Evolutionary conservation across 1,139 yeast genomes (phyloP), one percentile per base, ranked within the genome.

Genomic region (Candida smagusa): DNA sequence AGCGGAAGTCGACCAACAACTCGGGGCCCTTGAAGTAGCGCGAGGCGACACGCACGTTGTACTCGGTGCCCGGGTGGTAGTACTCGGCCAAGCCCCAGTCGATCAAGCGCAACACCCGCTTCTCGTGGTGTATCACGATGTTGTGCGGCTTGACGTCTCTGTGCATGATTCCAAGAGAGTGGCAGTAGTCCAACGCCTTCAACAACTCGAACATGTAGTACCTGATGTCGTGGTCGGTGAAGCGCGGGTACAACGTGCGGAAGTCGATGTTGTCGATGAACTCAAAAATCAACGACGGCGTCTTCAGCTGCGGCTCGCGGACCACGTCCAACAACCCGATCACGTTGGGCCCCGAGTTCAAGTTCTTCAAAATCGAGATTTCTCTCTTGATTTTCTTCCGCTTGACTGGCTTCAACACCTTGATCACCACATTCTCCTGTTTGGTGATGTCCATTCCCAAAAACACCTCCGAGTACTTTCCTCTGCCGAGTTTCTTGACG

Each of bases 71-170:
- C 6, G 89, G 85, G 58, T 94, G 98, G 60, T 94, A 94, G 57
- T 90, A 92, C 61, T 94, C 99, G 3, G 98, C 98, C 42, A 94
- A 72, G 8, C 99, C 99, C 98, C 98, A 94, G 68, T 94, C 99
- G 49, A 94, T 94, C 47, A 94, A 75, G 47, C 97, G 77, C 49
- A 94, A 68, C 43, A 68, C 69, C 52, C 78, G 77, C 48, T 73
- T 72, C 38, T 79, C 79, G 49, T 92, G 97, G 60, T 94, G 98
- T 55, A 94, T 94, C 97, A 94, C 92, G 34, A 94, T 94, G 57
- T 94, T 94, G 59, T 94, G 97, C 22, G 98, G 98, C 62, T 94
- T 94, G 45, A 94, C 98, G 63, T 94, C 99, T 59, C 99, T 74
- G 63, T 94, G 99, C 87, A 94, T 94, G 46, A 94, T 90, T 30